Conservation (phyloP, 2,329 filamentous ascomycete genomes). For the Sarocladiaceae sp. region DNA sequence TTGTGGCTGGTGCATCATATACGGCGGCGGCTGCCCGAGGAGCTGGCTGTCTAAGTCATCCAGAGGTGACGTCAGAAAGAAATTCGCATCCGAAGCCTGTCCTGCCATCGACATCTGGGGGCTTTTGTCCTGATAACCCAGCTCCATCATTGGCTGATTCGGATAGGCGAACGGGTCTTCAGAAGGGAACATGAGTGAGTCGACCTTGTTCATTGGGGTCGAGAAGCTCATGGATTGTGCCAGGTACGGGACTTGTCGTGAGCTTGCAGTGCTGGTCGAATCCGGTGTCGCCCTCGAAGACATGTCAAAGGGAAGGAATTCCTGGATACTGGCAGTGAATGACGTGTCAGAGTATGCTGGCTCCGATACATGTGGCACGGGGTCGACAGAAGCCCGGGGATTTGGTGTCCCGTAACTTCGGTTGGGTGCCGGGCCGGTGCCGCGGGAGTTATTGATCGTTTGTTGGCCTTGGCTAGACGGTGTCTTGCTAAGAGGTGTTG, state of each 20-base stretch:
- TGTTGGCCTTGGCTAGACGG: slow-evolving; percentile 2
- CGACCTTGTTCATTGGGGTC: slow-evolving; percentile 62
- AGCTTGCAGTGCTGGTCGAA: slow-evolving; percentile 37
- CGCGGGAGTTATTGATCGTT: neutral
- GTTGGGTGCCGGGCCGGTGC: slow-evolving; percentile 6
- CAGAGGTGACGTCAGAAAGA: slow-evolving; percentile 49
- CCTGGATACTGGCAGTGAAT: slow-evolving; percentile 36
- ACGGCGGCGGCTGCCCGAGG: slow-evolving; percentile 66
- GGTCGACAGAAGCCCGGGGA: slow-evolving; percentile 29
- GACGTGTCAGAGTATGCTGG: slow-evolving; percentile 29
- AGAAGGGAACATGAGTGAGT: slow-evolving; percentile 76
- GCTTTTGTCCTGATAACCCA: slow-evolving; percentile 36
- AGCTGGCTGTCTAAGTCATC: slow-evolving; percentile 72
- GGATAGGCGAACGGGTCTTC: slow-evolving; percentile 77
- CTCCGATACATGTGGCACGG: slow-evolving; percentile 22
- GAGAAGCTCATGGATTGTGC: slow-evolving; percentile 27
- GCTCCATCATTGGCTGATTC: slow-evolving; percentile 67
- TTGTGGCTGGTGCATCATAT: slow-evolving; percentile 54
- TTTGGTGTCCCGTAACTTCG: slow-evolving; percentile 19
- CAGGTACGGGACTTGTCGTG: slow-evolving; percentile 29
- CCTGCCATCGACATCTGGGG: slow-evolving; percentile 28
- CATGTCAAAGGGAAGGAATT: slow-evolving; percentile 42
- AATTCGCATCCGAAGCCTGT: slow-evolving; percentile 34
- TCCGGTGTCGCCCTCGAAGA: slow-evolving; percentile 38
- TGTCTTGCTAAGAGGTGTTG: slow-evolving; percentile 39